Evolutionary conservation across 1,284 basidiomycete genomes (phyloP).

Genomic region (Cystobasidium slooffiae): DNA sequence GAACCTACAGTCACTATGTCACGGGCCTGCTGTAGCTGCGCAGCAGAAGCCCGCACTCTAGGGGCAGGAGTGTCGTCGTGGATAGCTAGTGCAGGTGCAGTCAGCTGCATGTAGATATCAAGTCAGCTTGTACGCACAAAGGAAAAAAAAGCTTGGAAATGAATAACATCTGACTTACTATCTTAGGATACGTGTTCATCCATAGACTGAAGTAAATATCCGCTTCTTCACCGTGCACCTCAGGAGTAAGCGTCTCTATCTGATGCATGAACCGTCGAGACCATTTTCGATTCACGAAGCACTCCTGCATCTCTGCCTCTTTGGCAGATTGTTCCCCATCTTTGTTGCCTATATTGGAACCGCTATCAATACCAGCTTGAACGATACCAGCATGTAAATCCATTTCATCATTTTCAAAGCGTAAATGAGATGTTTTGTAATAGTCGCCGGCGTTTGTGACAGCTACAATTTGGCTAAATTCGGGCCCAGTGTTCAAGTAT

Average conservation of each 20-base stretch:
- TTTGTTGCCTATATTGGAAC: not conserved
- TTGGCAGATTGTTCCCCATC: not conserved
- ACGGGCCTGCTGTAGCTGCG: conserved; percentile 5
- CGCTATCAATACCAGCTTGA: not conserved
- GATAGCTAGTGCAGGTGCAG: conserved; percentile 15
- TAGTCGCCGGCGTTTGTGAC: conserved; percentile 27
- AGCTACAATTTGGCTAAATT: conserved; percentile 23
- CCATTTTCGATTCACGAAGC: not conserved
- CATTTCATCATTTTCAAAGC: conserved; percentile 30
- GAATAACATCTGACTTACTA: conserved; percentile 32
- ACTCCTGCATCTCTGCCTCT: conserved; percentile 19
- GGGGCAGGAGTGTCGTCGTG: not conserved
- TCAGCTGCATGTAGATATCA: not conserved
- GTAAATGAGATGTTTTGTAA: conserved; percentile 15
- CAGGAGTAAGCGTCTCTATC: conserved; percentile 11
- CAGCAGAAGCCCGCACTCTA: not conserved
- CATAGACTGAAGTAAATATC: conserved; percentile 50
- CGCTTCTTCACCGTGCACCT: conserved; percentile 38
- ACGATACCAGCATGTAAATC: conserved; percentile 31
- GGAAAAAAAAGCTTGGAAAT: not conserved
- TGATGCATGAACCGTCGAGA: conserved; percentile 31
- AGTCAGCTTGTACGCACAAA: not conserved
- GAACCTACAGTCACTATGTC: conserved; percentile 3
- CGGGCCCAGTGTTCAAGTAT: conserved; percentile 36
- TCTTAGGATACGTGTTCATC: conserved; percentile 50